Percentiles rank a stretch among this genome's conserved stretches.
Conservation (phyloP, 805 yeast genomes). For the Lipomyces japonicus region DNA sequence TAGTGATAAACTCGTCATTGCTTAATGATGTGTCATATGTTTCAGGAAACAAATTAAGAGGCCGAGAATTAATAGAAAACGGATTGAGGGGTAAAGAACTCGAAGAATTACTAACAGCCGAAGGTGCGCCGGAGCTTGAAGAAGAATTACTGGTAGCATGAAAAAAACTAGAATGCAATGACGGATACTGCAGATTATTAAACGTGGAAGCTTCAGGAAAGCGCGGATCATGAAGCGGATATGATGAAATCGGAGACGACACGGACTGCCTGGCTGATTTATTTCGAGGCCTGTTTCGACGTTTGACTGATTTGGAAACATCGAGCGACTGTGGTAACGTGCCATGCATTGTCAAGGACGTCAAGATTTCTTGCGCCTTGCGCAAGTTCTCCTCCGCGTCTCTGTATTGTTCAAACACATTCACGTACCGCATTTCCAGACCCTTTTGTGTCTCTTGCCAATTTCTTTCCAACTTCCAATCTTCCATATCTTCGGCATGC, state of each 20-base stretch:
- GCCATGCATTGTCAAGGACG: conserved; percentile 17
- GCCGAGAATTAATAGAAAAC: conserved; percentile 8
- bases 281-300: conserved; percentile 18
- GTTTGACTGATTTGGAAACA: conserved; percentile 17
- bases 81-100: conserved; percentile 7
- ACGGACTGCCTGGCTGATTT: conserved; percentile 14
- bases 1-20: conserved; percentile 22
- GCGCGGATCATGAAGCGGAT: conserved; percentile 29
- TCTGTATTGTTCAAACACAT: conserved; percentile 36
- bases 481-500: conserved; percentile 31
- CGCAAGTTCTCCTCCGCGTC: conserved; percentile 30
- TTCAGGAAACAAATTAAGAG: conserved; percentile 6
- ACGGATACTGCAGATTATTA: conserved; percentile 18
- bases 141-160: neutral
- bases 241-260: conserved; percentile 26
- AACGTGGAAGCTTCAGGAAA: conserved; percentile 30
- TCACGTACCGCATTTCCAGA: conserved; percentile 38
- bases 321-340: conserved; percentile 26
- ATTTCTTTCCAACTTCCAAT: conserved; percentile 33
- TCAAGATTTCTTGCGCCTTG: conserved; percentile 18
- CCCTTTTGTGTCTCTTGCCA: conserved; percentile 39
- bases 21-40: conserved; percentile 6
- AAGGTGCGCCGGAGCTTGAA: conserved; percentile 1
- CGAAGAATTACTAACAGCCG: conserved; percentile 3
- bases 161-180: conserved; percentile 1